phyloP scores from a whole-genome alignment of 2,329 filamentous ascomycete species.

The Ramularia endophylla region DNA sequence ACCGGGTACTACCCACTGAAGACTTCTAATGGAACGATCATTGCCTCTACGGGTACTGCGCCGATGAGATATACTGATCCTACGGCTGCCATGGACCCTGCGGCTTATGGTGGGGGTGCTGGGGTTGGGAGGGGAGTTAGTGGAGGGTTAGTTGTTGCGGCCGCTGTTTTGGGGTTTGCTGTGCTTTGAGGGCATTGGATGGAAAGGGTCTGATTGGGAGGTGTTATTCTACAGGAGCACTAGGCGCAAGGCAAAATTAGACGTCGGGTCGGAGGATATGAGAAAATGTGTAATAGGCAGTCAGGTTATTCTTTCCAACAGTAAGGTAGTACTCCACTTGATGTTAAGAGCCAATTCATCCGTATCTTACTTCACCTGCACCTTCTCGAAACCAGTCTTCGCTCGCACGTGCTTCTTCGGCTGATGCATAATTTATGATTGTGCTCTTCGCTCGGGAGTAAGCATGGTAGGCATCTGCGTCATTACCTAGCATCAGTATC shows the following conservation, averaged over 20 bases:
- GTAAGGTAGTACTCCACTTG: too few relatives aligned
- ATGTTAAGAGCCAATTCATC: slow-evolving; percentile 32
- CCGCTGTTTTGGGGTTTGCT: too few relatives aligned
- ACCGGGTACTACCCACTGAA: too few relatives aligned
- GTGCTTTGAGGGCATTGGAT: too few relatives aligned
- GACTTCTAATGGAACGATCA: too few relatives aligned
- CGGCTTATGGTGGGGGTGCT: slow-evolving; percentile 1
- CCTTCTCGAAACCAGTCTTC: slow-evolving; percentile 66
- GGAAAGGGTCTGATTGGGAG: too few relatives aligned
- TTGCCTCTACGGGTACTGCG: too few relatives aligned
- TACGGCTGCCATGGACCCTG: slow-evolving; percentile 1
- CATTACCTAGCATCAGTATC: neutral
- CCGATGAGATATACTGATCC: neutral
- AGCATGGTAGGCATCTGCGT: slow-evolving; percentile 35
- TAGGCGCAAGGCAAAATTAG: too few relatives aligned
- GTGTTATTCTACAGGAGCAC: too few relatives aligned
- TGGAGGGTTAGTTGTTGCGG: neutral
- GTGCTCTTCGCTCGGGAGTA: slow-evolving; percentile 56
- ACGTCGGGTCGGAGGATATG: too few relatives aligned
- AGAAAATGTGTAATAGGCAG: too few relatives aligned
- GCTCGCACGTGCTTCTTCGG: slow-evolving; percentile 44
- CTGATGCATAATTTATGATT: slow-evolving; percentile 61
- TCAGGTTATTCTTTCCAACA: too few relatives aligned
- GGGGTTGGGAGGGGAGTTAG: neutral
- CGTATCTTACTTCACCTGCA: slow-evolving; percentile 53